Evolutionary conservation across 305 asterid species (phyloP).

Genomic region (Solanum chacoense): DNA sequence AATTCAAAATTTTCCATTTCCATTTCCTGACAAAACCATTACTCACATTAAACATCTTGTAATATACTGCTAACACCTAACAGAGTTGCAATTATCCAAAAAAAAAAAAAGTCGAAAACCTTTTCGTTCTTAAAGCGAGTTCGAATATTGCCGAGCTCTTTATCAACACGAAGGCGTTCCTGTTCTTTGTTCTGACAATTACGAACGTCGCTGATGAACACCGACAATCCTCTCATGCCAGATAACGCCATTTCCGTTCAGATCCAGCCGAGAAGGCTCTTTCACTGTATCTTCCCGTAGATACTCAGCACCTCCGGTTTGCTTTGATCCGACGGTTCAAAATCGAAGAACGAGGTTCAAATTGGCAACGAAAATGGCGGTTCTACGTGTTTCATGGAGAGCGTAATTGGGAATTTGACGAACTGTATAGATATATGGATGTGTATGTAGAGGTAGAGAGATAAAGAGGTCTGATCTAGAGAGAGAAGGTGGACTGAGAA

Average conservation of each 20-base stretch:
- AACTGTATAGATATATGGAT: neutral
- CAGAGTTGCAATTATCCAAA: neutral
- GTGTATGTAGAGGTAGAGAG: neutral
- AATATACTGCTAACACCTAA: neutral
- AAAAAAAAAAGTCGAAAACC: slow-evolving; percentile 17
- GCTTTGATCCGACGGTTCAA: slow-evolving; percentile 1
- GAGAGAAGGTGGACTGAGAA: slow-evolving; percentile 25
- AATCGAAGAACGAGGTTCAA: neutral
- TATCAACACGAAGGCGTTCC: slow-evolving; percentile 96
- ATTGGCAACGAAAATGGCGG: neutral
- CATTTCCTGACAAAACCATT: neutral
- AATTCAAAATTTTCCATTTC: neutral
- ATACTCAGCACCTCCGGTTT: neutral
- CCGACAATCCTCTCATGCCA: slow-evolving; percentile 77
- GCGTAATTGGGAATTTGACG: neutral
- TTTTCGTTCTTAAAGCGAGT: slow-evolving; percentile 92
- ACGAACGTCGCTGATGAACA: slow-evolving; percentile 79
- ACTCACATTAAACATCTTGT: neutral
- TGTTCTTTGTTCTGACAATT: slow-evolving; percentile 97
- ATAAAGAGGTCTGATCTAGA: slow-evolving; percentile 20
- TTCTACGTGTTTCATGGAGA: neutral
- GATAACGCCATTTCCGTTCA: slow-evolving; percentile 88
- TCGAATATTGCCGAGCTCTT: slow-evolving; percentile 95
- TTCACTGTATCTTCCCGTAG: neutral
- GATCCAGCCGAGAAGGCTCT: slow-evolving; percentile 37